A percentile compares a stretch with the other conserved stretches of the same genome.
phyloP scores from a whole-genome alignment of 306 rosid species.

The Inga laurina region DNA sequence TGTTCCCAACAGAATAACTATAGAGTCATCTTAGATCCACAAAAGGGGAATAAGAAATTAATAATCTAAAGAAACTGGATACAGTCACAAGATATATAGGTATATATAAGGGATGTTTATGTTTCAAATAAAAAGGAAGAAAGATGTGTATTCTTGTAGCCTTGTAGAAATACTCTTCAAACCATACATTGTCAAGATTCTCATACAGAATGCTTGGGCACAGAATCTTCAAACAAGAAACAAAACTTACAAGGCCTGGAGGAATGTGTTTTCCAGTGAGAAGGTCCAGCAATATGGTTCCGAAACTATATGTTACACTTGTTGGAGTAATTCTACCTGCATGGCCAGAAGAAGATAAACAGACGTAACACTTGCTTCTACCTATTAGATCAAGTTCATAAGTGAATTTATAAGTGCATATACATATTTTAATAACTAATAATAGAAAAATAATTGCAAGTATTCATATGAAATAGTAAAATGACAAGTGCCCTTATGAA shows the following conservation, averaged over 20 bases:
- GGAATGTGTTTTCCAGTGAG: conserved; percentile 98
- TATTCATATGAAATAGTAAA: no score
- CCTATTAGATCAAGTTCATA: no score
- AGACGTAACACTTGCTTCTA: no score
- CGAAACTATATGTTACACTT: conserved; percentile 91
- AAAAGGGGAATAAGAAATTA: not conserved
- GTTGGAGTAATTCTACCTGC: conserved; percentile 93
- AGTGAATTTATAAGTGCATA: no score
- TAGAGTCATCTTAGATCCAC: not conserved
- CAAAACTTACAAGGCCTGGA: conserved; percentile 87
- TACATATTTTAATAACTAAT: no score
- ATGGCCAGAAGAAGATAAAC: conserved; percentile 23
- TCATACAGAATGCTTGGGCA: not conserved
- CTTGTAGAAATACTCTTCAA: not conserved
- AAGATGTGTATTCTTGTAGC: not conserved
- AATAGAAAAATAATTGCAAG: no score
- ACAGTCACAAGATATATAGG: not conserved
- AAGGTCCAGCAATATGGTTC: conserved; percentile 93
- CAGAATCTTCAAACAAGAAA: conserved; percentile 15
- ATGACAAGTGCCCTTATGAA: no score
- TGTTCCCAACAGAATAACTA: conserved; percentile 8
- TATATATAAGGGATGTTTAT: not conserved
- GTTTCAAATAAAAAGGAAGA: not conserved
- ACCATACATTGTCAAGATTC: not conserved
- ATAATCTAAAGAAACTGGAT: not conserved